These are phyloP conservation scores for Fusarium mexicanum DNA, from an alignment of 2,329 filamentous ascomycete genomes.

Conservation along the genomic window DNA sequence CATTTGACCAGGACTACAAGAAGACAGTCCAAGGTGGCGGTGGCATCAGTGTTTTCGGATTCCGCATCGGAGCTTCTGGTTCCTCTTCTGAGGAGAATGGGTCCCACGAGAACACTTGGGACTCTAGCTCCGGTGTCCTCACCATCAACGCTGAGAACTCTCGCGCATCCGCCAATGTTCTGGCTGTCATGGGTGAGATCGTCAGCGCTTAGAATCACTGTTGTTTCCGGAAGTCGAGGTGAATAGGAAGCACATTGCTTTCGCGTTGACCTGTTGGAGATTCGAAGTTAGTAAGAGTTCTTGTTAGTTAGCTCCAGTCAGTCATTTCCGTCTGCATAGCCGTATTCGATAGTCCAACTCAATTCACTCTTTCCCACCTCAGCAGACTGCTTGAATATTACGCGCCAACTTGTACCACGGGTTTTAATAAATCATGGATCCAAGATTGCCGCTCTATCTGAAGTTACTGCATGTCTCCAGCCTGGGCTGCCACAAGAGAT, in stretches of 20 bases:
- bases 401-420: accelerated
- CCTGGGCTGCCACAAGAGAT: accelerated
- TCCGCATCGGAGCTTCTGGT: background rate
- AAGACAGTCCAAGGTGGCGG: background rate
- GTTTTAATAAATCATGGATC: accelerated
- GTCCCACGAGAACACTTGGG: background rate
- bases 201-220: background rate
- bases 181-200: background rate
- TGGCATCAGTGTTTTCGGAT: background rate
- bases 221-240: accelerated
- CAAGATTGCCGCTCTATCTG: background rate
- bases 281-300: background rate
- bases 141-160: background rate
- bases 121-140: background rate
- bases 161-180: background rate
- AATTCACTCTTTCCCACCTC: background rate
- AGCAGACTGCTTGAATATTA: accelerated
- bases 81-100: background rate
- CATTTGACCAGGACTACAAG: background rate
- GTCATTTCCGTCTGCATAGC: background rate
- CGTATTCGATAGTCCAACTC: background rate
- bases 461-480: background rate
- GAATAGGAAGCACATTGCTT: background rate
- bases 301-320: background rate
- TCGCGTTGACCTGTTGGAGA: background rate